Percentiles rank a stretch among this genome's conserved stretches.
These are phyloP conservation scores for Fusarium cicatricum DNA, from an alignment of 2,329 filamentous ascomycete genomes.

Conservation along the genomic window DNA sequence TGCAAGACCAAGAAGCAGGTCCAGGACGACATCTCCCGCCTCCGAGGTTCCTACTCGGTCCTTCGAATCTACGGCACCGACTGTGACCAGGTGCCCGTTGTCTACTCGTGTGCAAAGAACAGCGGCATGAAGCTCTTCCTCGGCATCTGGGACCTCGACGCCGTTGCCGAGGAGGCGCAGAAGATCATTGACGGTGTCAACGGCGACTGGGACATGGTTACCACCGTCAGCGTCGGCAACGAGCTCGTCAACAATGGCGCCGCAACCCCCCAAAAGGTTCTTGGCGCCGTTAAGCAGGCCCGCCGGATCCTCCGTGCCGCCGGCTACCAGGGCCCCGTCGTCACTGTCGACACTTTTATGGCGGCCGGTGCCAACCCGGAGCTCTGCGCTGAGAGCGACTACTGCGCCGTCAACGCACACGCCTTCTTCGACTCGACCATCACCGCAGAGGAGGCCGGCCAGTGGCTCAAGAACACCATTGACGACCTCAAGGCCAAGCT, in stretches of 20 bases:
- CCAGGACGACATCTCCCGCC: constrained; percentile 66
- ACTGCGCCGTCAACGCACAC: constrained; percentile 83
- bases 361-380: constrained; percentile 71
- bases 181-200: constrained; percentile 66
- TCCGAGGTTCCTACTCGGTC: constrained; percentile 63
- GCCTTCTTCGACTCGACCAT: constrained; percentile 80
- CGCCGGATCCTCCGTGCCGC: constrained; percentile 64
- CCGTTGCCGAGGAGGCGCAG: constrained; percentile 64
- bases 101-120: constrained; percentile 69
- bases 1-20: constrained; percentile 76
- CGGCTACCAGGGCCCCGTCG: constrained; percentile 77
- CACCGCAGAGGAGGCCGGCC: constrained; percentile 67
- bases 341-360: constrained; percentile 81
- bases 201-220: constrained; percentile 72
- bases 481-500: constrained; percentile 53
- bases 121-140: constrained; percentile 76
- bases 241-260: constrained; percentile 76
- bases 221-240: constrained; percentile 81
- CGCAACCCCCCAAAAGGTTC: constrained; percentile 61
- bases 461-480: constrained; percentile 69
- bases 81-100: constrained; percentile 74
- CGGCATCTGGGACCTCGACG: constrained; percentile 73
- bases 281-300: constrained; percentile 65
- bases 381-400: constrained; percentile 78
- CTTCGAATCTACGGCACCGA: constrained; percentile 84